Evolutionary conservation across 495 filamentous ascomycete genomes (phyloP), one percentile per base, ranked within the genome.

Genomic region (Neurospora discreta): DNA sequence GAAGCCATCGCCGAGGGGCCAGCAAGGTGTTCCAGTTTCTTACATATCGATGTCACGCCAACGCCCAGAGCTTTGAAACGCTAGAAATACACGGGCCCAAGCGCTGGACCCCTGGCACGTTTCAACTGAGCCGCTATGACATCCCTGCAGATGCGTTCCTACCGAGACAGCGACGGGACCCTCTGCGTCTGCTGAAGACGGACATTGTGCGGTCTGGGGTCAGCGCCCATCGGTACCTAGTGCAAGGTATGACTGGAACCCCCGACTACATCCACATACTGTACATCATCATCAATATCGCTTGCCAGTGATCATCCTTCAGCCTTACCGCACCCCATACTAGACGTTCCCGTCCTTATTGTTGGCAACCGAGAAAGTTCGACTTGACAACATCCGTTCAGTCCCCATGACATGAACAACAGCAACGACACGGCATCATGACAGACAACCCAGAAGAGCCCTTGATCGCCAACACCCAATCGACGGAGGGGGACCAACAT

Each of bases 71-170:
- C 67, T 72, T 75, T 77, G 76, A 78, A 78, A 79, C 75, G 69
- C 71, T 75, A 77, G 76, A 78, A 79, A 79, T 74, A 69, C 43
- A 30, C 52, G 26, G 70, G 77, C 68, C 78, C 73, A 73, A 78
- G 78, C 78, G 69, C 71, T 40, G 20, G 70, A 74, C 73, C 73
- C 76, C 76, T 78, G 71, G 73, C 68, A 38, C 74, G 77, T 79
- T 78, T 78, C 76, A 78, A 79, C 73, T 69, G 46, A 23, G 68
- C 36, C 20, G 36, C 26, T 44, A 11, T 30, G 23, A 58, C 16
- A 33, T 43, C 20, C 69, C 72, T 68, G 46, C 38, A 52, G 70
- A 69, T 69, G n/a, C 70, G 71, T 41, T 41, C 13, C 52, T 60
- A 13, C 20, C 52, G 52, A 60, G 26, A 60, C 52, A 60, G 52